Base-by-base conservation (phyloP, 306 rosid genomes). In the Cicer yamashitae region DNA sequence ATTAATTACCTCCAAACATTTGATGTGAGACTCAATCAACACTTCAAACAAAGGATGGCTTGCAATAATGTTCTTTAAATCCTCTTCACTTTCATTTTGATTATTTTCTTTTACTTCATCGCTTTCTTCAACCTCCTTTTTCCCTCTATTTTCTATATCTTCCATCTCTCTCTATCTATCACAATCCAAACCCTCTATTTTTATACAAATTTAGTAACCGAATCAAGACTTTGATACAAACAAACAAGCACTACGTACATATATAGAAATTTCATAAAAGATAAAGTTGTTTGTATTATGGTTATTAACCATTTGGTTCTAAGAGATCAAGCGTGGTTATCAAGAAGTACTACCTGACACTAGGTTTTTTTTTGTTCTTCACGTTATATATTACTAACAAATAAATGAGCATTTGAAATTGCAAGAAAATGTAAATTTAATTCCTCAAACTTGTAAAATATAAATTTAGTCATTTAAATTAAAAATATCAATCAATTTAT, bases 21-120 rank as follows among this genome's bases (percentile, higher is more conserved):
- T 77, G 15, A 79, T 59, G 76, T 88, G 92, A 34, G 87, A 81
- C 62, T 86, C 70, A 76, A 86, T 52, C 85, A 88, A 56, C 8
- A 86, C 75, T 56, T 67, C 85, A 84, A 77, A 88, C 78, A 82
- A 71, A 62, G 92, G 88, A 82, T 88, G 89, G 30, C 7, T 77
- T 18, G 84, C 73, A 72, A 88, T 84, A 82, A 80, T 84, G 52
- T 75, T 79, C 87, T 88, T 88, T 20, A 88, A 75, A 75, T 43
- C 67, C 22, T 82, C 77, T 12, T 68, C 65, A 62, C 37, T 30
- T 57, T 30, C 30, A 9, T 56, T 56, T 59, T 63, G 37, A 30
- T 30, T 48, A 43, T 60, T 73, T 8, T 62, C 75, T 60, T 61
- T 80, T 73, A 57, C 77, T 8, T 1, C 74, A 37, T 61, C 57